Evolutionary conservation across 306 rosid genomes (phyloP), one percentile per base, ranked within the genome.

Genomic region (Malus sylvestris): DNA sequence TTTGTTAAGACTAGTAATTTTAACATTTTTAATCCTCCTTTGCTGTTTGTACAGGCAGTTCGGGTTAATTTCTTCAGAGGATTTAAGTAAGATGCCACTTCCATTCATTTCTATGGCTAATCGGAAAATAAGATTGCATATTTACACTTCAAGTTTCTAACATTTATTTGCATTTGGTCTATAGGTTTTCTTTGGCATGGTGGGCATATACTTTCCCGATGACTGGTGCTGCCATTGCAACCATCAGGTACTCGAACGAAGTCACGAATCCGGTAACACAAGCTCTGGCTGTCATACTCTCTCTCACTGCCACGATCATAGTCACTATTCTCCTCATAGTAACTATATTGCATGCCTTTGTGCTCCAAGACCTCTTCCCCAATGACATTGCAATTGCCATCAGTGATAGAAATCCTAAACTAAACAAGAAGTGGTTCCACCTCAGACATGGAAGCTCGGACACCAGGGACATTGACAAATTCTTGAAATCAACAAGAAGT

Each of bases 141-240:
- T 51, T 51, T 51, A 5, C 18, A 51, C 20, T 5, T 51, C 20
- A 51, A 18, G 29, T 79, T 65, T 85, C 71, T 81, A 23, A 79
- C 73, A 55, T 42, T 12, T 4, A 29, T 45, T 81, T 75, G 77
- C 19, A 27, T 83, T 67, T 70, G 61, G 72, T 79, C 30, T 51
- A 32, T 77, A 95, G 99, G 82, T 95, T 95, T 72, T 96, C 98
- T 0, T 81, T 96, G 71, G 84, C 99, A 27, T 95, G 99, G 99
- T 95, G 99, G 99, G 99, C 97, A 19, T 96, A 96, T 76, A 96
- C 98, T 19, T 96, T 96, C 78, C 99, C 99, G 45, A 96, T 96
- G 99, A 91, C 99, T 20, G 97, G 93, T 53, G 98, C 99, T 70
- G 99, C 99, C 64, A 85, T 89, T 81, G 98, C 99, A 66, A 87